phyloP scores from a whole-genome alignment of 192 early-diverging fungal genomes.

The Umbelopsis ramanniana region DNA sequence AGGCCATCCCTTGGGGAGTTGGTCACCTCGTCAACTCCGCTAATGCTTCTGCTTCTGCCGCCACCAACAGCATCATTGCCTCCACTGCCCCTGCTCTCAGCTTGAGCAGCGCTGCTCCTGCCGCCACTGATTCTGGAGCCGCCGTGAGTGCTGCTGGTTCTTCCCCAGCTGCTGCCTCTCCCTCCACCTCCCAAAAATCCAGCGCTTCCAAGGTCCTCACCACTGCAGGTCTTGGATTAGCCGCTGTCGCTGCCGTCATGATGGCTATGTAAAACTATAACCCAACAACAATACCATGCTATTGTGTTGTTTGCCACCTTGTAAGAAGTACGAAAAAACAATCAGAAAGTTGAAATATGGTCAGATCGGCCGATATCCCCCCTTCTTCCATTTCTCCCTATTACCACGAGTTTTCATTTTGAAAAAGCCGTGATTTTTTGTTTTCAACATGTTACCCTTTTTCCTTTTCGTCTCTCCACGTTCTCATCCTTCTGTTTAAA shows the following conservation, averaged over 20 bases:
- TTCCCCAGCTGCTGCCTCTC: slow-evolving; percentile 1
- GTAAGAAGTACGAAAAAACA: not conserved
- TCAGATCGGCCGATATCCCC: slow-evolving; percentile 7
- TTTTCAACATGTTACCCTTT: too few relatives aligned
- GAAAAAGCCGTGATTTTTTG: not conserved
- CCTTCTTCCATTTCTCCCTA: not conserved
- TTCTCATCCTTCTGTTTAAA: not conserved
- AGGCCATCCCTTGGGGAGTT: slow-evolving; percentile 37
- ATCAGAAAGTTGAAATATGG: not conserved
- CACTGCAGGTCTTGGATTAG: slow-evolving; percentile 24
- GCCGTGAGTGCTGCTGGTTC: not conserved
- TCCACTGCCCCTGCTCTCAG: slow-evolving; percentile 1
- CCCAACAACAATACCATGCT: not conserved
- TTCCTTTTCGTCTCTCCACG: too few relatives aligned
- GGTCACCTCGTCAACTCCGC: slow-evolving; percentile 15
- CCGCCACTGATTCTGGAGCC: slow-evolving; percentile 20
- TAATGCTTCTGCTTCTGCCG: not conserved
- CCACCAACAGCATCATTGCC: slow-evolving; percentile 8
- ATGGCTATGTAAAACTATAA: slow-evolving; percentile 4
- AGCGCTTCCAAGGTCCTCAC: slow-evolving; percentile 10
- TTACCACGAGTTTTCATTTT: not conserved
- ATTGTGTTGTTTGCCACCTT: not conserved
- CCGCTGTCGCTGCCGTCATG: slow-evolving; percentile 20
- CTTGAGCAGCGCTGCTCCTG: slow-evolving; percentile 16
- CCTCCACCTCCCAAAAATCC: slow-evolving; percentile 8